phyloP scores from a whole-genome alignment of 176 grass and related monocot genomes.

The Thalia dealbata region DNA sequence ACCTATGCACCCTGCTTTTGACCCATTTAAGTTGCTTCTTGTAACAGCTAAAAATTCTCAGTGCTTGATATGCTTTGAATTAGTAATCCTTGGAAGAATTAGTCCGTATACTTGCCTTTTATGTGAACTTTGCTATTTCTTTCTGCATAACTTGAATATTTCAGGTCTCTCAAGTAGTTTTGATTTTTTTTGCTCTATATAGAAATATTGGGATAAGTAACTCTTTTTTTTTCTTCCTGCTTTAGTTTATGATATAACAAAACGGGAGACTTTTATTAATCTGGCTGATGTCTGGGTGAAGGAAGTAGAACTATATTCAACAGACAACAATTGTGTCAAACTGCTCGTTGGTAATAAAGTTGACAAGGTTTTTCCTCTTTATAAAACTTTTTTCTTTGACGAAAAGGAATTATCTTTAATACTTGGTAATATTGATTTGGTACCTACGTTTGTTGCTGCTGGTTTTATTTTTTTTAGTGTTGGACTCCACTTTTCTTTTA shows the following conservation, averaged over 20 bases:
- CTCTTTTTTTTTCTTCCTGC: conserved; percentile 25
- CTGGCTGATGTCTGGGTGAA: conserved; percentile 88
- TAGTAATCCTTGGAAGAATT: too few species aligned
- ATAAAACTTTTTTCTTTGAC: too few species aligned
- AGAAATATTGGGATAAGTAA: background rate
- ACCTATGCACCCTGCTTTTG: too few species aligned
- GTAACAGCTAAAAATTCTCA: too few species aligned
- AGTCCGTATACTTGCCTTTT: too few species aligned
- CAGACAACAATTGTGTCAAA: conserved; percentile 74
- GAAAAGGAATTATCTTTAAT: too few species aligned
- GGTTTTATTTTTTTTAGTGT: background rate
- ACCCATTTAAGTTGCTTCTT: too few species aligned
- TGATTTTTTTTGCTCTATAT: background rate
- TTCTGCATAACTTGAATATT: background rate
- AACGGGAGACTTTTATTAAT: conserved; percentile 82
- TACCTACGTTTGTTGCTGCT: background rate
- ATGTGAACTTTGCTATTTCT: background rate
- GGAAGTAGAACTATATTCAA: conserved; percentile 81
- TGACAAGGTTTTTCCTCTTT: conserved; percentile 57
- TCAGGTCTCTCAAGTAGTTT: background rate
- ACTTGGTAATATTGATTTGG: background rate
- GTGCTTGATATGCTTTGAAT: too few species aligned
- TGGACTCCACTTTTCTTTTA: background rate
- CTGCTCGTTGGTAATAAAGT: conserved; percentile 95
- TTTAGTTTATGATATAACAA: conserved; percentile 94